Evolutionary conservation across 345 rosid genomes (phyloP).

Genomic region (Moricandia moricandioides): DNA sequence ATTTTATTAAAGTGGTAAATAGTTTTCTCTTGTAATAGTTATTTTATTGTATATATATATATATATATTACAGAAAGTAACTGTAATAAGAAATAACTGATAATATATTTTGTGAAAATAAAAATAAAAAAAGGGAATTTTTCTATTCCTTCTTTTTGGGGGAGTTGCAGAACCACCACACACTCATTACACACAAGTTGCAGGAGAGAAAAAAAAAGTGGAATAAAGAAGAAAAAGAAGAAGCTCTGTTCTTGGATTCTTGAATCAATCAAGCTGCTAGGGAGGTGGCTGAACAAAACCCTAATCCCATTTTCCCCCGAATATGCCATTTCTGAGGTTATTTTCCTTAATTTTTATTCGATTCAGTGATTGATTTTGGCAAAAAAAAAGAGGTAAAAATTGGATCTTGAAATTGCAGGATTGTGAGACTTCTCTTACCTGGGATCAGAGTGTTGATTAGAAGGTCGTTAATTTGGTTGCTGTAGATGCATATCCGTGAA

Average conservation of each 20-base stretch:
- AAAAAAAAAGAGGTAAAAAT: not conserved
- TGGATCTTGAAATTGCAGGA: slow-evolving; percentile 24
- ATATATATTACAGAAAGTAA: too few species aligned
- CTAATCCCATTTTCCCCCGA: slow-evolving; percentile 33
- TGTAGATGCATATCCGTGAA: slow-evolving; percentile 56
- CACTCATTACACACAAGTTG: slow-evolving; percentile 15
- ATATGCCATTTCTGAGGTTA: slow-evolving; percentile 55
- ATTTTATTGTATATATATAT: too few species aligned
- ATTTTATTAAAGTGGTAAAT: too few species aligned
- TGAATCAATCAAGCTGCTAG: slow-evolving; percentile 6
- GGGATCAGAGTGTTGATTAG: slow-evolving; percentile 42
- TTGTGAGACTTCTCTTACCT: slow-evolving; percentile 43
- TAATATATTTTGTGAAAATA: not conserved
- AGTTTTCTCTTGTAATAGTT: too few species aligned
- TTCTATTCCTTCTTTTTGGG: slow-evolving; percentile 31
- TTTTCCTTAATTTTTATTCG: not conserved
- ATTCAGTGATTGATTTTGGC: not conserved
- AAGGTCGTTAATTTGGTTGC: slow-evolving; percentile 35
- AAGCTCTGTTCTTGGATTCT: not conserved
- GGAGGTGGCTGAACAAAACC: slow-evolving; percentile 28
- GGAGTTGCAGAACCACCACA: slow-evolving; percentile 40
- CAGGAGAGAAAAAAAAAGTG: not conserved
- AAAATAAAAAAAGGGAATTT: not conserved
- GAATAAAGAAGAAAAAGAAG: slow-evolving; percentile 15
- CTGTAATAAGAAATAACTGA: not conserved